Conservation (phyloP, 169 alveolate species). For the Plasmodium billcollinsi region DNA sequence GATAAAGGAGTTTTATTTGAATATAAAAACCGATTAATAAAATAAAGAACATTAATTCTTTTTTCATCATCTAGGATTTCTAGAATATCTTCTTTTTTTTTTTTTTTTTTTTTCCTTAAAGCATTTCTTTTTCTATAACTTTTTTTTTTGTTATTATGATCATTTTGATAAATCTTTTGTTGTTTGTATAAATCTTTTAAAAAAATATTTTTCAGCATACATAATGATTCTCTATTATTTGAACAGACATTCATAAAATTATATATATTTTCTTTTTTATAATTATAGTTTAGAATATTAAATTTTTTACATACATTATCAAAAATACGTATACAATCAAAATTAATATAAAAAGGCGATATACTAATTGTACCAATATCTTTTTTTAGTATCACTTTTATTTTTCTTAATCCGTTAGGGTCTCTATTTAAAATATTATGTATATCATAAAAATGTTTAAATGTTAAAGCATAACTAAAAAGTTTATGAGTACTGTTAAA, state of each 20-base stretch:
- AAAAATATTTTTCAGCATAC: conserved; percentile 20
- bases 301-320: conserved; percentile 51
- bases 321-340: conserved; percentile 36
- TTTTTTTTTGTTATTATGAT: conserved; percentile 26
- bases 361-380: conserved; percentile 68
- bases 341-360: conserved; percentile 67
- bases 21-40: conserved; percentile 61
- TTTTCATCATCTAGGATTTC: conserved; percentile 48
- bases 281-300: conserved; percentile 30
- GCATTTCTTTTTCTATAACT: conserved; percentile 11
- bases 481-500: background rate
- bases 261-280: conserved; percentile 35
- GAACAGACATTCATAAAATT: conserved; percentile 38
- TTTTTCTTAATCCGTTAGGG: conserved; percentile 67
- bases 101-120: background rate
- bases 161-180: conserved; percentile 43
- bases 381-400: conserved; percentile 60
- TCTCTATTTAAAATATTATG: conserved; percentile 64
- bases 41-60: conserved; percentile 53
- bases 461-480: conserved; percentile 15
- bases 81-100: conserved; percentile 18
- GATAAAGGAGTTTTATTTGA: conserved; percentile 72
- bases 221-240: background rate
- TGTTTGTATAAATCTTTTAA: conserved; percentile 52
- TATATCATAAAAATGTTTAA: conserved; percentile 52